These are phyloP conservation scores for Pseudozyma pruni DNA, from an alignment of 1,284 basidiomycete genomes.

Conservation along the genomic window DNA sequence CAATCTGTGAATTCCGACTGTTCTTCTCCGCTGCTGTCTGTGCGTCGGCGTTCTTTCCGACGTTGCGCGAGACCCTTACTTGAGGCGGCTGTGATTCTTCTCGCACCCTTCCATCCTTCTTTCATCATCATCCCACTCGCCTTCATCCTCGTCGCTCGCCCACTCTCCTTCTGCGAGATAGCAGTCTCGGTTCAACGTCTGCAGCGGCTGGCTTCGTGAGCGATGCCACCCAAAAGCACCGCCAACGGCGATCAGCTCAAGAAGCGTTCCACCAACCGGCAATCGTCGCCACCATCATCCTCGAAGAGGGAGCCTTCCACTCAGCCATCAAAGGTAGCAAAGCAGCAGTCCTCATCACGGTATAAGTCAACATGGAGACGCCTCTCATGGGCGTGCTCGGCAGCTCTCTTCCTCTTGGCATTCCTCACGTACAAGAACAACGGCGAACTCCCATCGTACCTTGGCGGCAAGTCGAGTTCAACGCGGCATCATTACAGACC, in stretches of 20 bases:
- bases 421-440: constrained; percentile 32
- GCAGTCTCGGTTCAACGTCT: no score
- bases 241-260: constrained; percentile 6
- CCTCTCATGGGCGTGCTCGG: constrained; percentile 25
- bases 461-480: neutral
- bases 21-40: no score
- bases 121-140: no score
- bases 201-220: no score
- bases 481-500: neutral
- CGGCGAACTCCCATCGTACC: constrained; percentile 16
- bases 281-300: neutral
- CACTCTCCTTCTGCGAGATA: no score
- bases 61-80: no score
- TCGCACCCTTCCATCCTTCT: no score
- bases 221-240: constrained; percentile 4
- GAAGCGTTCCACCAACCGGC: constrained; percentile 7
- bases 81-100: no score
- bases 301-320: neutral
- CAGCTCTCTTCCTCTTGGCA: constrained; percentile 24
- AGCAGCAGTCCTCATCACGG: neutral
- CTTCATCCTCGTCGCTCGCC: no score
- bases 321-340: neutral
- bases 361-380: constrained; percentile 8
- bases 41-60: no score
- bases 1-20: no score